Conservation (phyloP, 2,329 filamentous ascomycete species). For the Pleoardoris graminearum region DNA sequence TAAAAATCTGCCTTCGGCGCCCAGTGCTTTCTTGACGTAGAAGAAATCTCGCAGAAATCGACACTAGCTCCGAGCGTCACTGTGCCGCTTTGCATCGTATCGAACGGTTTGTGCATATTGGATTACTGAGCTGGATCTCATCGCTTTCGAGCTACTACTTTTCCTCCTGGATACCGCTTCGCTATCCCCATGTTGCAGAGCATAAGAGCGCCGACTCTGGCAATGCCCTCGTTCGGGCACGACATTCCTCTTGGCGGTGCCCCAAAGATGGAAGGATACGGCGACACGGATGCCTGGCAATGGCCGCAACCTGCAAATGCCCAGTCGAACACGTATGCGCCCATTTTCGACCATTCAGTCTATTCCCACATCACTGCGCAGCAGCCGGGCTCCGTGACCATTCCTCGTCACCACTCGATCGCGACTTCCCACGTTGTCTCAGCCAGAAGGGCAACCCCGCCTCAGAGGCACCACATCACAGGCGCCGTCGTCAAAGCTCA, state of each 20-base stretch:
- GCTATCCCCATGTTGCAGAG: constrained; percentile 43
- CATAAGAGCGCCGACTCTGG: constrained; percentile 38
- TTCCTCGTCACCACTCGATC: constrained; percentile 36
- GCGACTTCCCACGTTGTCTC: constrained; percentile 34
- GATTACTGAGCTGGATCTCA: constrained; percentile 4
- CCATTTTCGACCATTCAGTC: constrained; percentile 37
- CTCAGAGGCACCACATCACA: constrained; percentile 31
- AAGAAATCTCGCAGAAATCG: background rate
- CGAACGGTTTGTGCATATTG: background rate
- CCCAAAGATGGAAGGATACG: constrained; percentile 41
- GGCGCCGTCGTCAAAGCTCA: constrained; percentile 42
- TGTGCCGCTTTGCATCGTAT: background rate
- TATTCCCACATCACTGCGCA: constrained; percentile 33
- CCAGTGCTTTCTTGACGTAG: background rate
- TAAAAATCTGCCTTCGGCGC: too few species aligned
- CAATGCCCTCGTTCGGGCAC: constrained; percentile 43
- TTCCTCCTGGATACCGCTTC: constrained; percentile 3
- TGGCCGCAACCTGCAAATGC: constrained; percentile 35
- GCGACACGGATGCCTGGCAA: constrained; percentile 35
- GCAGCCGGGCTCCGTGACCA: constrained; percentile 24
- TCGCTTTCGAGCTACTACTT: background rate
- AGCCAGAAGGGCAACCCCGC: constrained; percentile 32
- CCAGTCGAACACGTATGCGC: constrained; percentile 28
- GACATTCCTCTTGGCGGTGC: constrained; percentile 36
- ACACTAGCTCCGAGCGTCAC: background rate